Base-by-base conservation (phyloP, 2,329 filamentous ascomycete genomes). In the Fusarium equiseti region DNA sequence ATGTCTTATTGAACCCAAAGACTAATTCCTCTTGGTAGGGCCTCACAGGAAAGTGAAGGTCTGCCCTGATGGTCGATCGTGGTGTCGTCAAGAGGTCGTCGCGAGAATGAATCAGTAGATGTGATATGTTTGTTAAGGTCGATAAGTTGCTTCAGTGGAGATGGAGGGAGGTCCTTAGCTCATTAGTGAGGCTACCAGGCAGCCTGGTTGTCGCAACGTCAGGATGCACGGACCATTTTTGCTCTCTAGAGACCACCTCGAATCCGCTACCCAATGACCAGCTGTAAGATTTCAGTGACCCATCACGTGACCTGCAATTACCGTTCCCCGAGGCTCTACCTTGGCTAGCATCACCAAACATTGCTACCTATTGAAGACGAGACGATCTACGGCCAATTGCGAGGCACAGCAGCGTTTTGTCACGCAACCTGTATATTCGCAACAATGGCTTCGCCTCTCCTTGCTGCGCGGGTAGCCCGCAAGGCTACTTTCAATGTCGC, bases 371-470 rank as follows among this genome's bases (percentile, higher is more conserved):
- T 52, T 52, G 61, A 70, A 66, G 69, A 67, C 70, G 63, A 72
- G 67, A 68, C 72, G 70, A 75, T 63, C 51, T 52, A 72, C 68
- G 57, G 72, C 67, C 75, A 78, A 77, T 77, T 76, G 77, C 73
- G 77, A 78, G 76, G 66, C 69, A 74, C 61, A 73, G 65, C 65
- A 73, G 72, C 74, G 70, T 75, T 74, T 71, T 76, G 71, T 75
- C 75, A 76, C 73, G 72, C 71, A 70, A 66, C 68, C 63, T 58
- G 63, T 63, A 68, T 64, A 73, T 73, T 75, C 57, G 71, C 73
- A 81, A 86, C 80, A 76, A 88, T 90, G 86, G 85, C 83, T 79
- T 83, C 85, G 79, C 82, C 88, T 79, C 84, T 88, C 74, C 81
- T 85, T 81, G 84, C 86, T 72, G 82, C 84, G 81, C 87, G 88